Evolutionary conservation across 345 rosid genomes (phyloP).

Genomic region (Dovyalis caffra): DNA sequence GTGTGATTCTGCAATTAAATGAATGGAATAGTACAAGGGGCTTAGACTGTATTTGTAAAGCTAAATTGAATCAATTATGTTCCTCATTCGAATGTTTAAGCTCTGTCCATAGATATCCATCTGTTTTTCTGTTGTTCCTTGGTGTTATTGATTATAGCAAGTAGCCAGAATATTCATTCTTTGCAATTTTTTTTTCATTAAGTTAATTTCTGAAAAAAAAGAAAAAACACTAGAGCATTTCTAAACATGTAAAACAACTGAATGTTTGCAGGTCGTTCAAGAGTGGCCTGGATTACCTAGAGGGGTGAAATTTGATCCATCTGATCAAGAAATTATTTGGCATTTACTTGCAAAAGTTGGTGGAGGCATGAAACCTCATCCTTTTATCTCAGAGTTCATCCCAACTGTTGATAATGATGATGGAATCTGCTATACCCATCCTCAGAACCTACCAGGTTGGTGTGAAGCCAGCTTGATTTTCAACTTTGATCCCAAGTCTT

Average conservation of each 20-base stretch:
- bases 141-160: neutral
- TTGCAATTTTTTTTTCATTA: neutral
- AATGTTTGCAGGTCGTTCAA: slow-evolving; percentile 55
- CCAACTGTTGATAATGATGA: slow-evolving; percentile 76
- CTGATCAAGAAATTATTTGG: slow-evolving; percentile 88
- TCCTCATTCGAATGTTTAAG: neutral
- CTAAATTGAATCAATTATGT: neutral
- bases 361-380: slow-evolving; percentile 54
- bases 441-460: slow-evolving; percentile 85
- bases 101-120: neutral
- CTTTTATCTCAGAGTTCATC: slow-evolving; percentile 78
- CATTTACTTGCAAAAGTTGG: slow-evolving; percentile 78
- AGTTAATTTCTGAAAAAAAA: neutral
- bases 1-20: neutral
- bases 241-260: slow-evolving; percentile 4
- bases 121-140: neutral
- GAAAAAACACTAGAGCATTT: neutral
- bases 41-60: neutral
- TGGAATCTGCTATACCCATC: slow-evolving; percentile 98
- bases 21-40: neutral
- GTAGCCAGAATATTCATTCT: neutral
- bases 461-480: slow-evolving; percentile 8
- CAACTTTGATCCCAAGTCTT: neutral
- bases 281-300: slow-evolving; percentile 92
- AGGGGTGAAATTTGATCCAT: slow-evolving; percentile 96